Evolutionary conservation across 148 eudicot species (phyloP).

Genomic region (Gaultheria prostrata): DNA sequence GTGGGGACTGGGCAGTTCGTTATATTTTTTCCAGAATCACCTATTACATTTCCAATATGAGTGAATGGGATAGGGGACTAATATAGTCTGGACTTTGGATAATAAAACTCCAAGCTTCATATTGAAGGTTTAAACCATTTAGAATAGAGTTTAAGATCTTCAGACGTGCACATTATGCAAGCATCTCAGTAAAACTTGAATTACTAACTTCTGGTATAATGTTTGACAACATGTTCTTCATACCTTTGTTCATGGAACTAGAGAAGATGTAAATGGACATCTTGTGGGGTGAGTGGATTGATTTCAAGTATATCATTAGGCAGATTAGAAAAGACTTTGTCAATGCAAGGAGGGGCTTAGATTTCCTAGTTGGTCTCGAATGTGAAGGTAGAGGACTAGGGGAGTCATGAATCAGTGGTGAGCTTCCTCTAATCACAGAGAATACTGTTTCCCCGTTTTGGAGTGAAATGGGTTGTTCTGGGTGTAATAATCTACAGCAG

Average conservation of each 20-base stretch:
- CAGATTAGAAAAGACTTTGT: neutral
- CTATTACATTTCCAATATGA: neutral
- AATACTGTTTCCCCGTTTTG: neutral
- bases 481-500: neutral
- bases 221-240: neutral
- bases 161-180: neutral
- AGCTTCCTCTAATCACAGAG: neutral
- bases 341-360: neutral
- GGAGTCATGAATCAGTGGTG: neutral
- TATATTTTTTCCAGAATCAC: neutral
- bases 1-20: neutral
- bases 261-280: neutral
- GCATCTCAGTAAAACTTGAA: neutral
- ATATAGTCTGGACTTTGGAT: neutral
- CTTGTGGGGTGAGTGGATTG: neutral
- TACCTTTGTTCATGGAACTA: neutral
- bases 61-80: neutral
- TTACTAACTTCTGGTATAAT: slow-evolving; percentile 1
- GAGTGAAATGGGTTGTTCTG: neutral
- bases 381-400: neutral
- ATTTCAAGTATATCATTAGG: neutral
- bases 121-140: slow-evolving; percentile 6
- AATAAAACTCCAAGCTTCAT: neutral
- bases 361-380: neutral
- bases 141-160: neutral